Evolutionary conservation across 352 stramenopile genomes (phyloP), one percentile per base, ranked within the genome.

Genomic region (Pythium vanterpoolii): DNA sequence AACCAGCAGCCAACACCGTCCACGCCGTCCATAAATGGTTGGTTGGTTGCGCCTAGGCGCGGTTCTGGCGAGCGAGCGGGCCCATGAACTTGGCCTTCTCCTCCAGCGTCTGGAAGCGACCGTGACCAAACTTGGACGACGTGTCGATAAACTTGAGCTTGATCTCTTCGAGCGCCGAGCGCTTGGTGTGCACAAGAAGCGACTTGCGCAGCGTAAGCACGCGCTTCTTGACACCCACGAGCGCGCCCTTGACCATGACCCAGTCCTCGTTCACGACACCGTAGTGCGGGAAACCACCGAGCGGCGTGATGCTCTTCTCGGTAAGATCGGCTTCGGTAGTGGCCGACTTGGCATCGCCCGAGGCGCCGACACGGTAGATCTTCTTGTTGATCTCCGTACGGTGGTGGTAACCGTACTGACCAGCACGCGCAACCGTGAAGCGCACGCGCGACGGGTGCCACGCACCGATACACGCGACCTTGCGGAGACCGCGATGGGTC

Each of bases 301-400:
- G 93, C 55, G 98, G 98, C 52, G 96, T 99, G 83, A 99, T 99
- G 71, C 80, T 83, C 95, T 99, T 99, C 83, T 98, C 97, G 39
- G 98, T 99, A 72, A 99, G 86, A 82, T 99, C 98, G 63, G 96
- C 89, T 68, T 99, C 96, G 14, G 98, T 99, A 72, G 97, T 97
- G 81, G 84, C 97, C 76, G 87, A 98, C 73, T 97, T 98, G 74
- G 92, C 90, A 72, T 97, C 88, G 31, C 88, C 88, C 44, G 81
- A 76, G 42, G 82, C 86, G 79, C 97, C 98, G 50, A 99, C 93
- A 60, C 97, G 96, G 93, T 99, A 99, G 64, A 99, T 98, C 93
- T 99, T 99, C 89, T 99, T 99, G 96, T 99, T 99, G 69, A 99
- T 96, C 87, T 99, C 98, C 49, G 97, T 99, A 93, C 98, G 96